Evolutionary conservation across 345 rosid species (phyloP).

Genomic region (Brassica incana): DNA sequence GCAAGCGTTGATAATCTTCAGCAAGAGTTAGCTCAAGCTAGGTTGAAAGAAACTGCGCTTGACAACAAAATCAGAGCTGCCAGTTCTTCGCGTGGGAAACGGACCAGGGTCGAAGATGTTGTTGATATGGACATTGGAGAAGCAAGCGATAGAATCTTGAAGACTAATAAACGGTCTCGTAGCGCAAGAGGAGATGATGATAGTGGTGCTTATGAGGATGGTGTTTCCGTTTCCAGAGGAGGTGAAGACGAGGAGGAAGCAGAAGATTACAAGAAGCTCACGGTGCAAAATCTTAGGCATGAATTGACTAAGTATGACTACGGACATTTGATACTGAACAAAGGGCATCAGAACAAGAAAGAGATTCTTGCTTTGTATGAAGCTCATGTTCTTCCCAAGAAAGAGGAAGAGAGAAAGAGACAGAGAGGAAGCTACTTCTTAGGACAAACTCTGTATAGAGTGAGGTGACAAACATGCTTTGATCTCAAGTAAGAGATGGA

Average conservation of each 20-base stretch:
- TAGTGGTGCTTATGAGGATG: conserved; percentile 58
- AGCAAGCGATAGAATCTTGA: conserved; percentile 45
- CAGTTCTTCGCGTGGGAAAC: conserved; percentile 60
- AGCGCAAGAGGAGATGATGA: conserved; percentile 52
- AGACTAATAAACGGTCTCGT: conserved; percentile 62
- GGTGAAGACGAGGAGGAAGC: conserved; percentile 44
- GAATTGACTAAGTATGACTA: conserved; percentile 83
- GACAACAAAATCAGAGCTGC: conserved; percentile 77
- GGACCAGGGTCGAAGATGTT: conserved; percentile 55
- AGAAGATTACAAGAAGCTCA: conserved; percentile 70
- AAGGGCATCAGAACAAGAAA: conserved; percentile 76
- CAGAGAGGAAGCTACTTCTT: conserved; percentile 23
- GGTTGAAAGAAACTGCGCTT: conserved; percentile 81
- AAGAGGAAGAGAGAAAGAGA: conserved; percentile 28
- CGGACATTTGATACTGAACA: conserved; percentile 74
- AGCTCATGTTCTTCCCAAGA: conserved; percentile 66
- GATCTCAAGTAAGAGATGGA: conserved; percentile 27
- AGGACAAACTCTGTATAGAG: conserved; percentile 35
- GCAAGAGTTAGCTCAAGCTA: conserved; percentile 76
- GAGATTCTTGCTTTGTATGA: conserved; percentile 83
- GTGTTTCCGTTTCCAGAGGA: conserved; percentile 58
- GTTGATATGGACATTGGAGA: conserved; percentile 64
- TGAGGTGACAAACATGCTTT: conserved; percentile 13
- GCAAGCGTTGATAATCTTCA: conserved; percentile 80
- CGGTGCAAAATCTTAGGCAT: conserved; percentile 74